Percentiles rank a stretch among this genome's conserved stretches.
These are phyloP conservation scores for Rhizophagus sp. DNA, from an alignment of 192 early-diverging fungal species.

Conservation along the genomic window DNA sequence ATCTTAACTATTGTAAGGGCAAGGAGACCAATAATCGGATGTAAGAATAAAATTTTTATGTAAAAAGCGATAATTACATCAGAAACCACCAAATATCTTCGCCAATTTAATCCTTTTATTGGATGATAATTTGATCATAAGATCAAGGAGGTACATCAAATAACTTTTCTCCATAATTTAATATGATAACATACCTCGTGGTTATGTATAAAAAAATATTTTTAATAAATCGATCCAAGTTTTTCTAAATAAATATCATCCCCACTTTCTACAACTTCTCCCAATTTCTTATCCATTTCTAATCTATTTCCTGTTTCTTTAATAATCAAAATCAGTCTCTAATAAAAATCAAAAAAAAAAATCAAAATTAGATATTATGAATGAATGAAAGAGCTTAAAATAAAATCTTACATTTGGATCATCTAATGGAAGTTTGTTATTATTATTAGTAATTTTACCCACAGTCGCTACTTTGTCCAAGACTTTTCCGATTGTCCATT, in stretches of 20 bases:
- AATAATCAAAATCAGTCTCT: constrained; percentile 5
- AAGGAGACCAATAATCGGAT: no score
- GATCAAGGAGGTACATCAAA: no score
- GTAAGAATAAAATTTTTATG: no score
- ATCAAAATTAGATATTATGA: background rate
- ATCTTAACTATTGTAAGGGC: no score
- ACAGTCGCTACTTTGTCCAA: constrained; percentile 31
- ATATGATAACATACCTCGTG: no score
- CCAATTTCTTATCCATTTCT: constrained; percentile 16
- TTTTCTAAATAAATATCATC: constrained; percentile 23
- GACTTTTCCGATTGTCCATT: constrained; percentile 32
- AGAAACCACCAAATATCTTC: no score
- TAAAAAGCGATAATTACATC: no score
- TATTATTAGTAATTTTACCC: constrained; percentile 32
- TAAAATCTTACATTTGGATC: constrained; percentile 29
- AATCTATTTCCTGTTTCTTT: constrained; percentile 6
- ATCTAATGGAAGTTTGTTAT: constrained; percentile 26
- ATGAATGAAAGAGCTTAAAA: background rate
- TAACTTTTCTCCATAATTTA: no score
- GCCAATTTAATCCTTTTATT: no score
- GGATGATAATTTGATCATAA: no score
- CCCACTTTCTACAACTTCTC: constrained; percentile 16
- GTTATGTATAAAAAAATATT: background rate
- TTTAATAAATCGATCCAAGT: background rate
- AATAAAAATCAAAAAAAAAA: background rate